These are phyloP conservation scores for Phascolomyces articulosus DNA, from an alignment of 371 early-diverging fungal species.

Conservation along the genomic window DNA sequence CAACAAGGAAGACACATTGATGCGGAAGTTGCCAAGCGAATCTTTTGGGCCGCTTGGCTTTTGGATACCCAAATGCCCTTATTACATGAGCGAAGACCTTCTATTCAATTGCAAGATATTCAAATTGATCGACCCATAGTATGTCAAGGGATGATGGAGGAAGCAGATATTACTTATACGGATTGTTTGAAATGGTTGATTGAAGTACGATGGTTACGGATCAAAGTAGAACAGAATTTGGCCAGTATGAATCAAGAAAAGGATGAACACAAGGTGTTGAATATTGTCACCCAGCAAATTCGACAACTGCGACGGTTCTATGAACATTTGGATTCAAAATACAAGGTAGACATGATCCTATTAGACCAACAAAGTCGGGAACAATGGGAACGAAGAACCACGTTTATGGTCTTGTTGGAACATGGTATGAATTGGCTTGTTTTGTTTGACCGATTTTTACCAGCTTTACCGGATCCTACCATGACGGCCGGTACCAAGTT, in stretches of 20 bases:
- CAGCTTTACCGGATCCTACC: constrained; percentile 4
- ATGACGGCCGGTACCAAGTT: constrained; percentile 7
- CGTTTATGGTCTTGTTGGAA: constrained; percentile 18
- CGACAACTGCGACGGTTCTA: constrained; percentile 22
- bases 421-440: constrained; percentile 27
- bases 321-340: constrained; percentile 14
- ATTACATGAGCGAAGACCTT: constrained; percentile 15
- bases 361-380: not conserved
- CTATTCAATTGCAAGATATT: constrained; percentile 17
- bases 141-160: constrained; percentile 16
- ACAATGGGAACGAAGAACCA: constrained; percentile 15
- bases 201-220: constrained; percentile 24
- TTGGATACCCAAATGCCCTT: constrained; percentile 25
- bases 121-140: constrained; percentile 17
- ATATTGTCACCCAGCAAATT: constrained; percentile 22
- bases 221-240: constrained; percentile 13
- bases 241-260: constrained; percentile 12
- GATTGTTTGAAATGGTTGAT: constrained; percentile 17
- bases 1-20: not conserved
- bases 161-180: constrained; percentile 16
- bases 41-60: constrained; percentile 27
- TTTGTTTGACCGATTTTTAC: constrained; percentile 18
- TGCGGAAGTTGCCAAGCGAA: constrained; percentile 18
- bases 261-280: constrained; percentile 15
- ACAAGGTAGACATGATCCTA: constrained; percentile 15